Base-by-base conservation (phyloP, 164 flowering plant species). In the Euptelea pleiosperma region DNA sequence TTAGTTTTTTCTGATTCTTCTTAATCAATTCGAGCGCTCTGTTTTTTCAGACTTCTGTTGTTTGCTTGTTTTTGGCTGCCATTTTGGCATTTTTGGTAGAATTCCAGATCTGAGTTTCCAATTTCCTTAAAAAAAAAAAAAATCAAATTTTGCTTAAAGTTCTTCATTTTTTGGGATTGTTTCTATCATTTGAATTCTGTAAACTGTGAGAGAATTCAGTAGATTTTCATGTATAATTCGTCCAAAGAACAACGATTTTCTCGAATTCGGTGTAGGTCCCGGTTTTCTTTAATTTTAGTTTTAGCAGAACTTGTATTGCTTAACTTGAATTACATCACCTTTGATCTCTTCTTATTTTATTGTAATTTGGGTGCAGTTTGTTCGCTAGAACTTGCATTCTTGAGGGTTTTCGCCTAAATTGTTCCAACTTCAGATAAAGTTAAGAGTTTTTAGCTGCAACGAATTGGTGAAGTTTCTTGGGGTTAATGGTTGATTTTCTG, bases 401-500 rank as follows among this genome's bases (percentile, higher is more conserved):
- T 31, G 34, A 31, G 34, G 51, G 1, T 48, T 48, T 48, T 21
- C 1, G 24, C 22, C 30, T 29, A 14, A 15, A 15, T 25, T 26
- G 18, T 3, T 37, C 3, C 24, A 1, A 47, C 21, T 37, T 55
- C 26, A 34, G 14, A 26, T 55, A 1, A 37, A 40, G 47, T 18
- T 37, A 36, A n/a, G 46, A 25, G 34, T 14, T 55, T 25, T 39
- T 40, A 3, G 8, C 18, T 4, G 35, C 19, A 6, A 8, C 16
- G 8, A 42, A 42, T 41, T 7, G 48, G 47, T 16, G 48, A 56
- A 11, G 34, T 22, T 56, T 56, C 34, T 26, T 18, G 31, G 31
- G 52, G 48, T 1, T 16, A 56, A 41, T 56, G 28, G 9, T 7
- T 18, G 37, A 28, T 30, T 40, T 41, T 29, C 3, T 56, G 36